Evolutionary conservation across 2,329 filamentous ascomycete genomes (phyloP).

Genomic region (Helotiales sp.): DNA sequence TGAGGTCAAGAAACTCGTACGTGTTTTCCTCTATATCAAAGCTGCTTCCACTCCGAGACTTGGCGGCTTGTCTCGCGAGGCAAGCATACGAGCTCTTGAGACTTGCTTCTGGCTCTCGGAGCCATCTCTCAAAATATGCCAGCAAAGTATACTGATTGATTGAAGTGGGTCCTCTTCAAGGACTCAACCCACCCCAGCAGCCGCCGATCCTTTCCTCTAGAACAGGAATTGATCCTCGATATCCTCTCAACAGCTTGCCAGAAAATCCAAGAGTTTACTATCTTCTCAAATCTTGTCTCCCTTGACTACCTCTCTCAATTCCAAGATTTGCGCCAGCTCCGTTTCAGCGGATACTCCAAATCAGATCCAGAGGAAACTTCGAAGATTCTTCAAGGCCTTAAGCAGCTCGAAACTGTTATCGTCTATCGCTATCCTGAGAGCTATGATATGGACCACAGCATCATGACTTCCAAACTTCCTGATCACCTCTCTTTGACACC

Average conservation of each 20-base stretch:
- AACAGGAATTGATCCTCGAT: constrained; percentile 16
- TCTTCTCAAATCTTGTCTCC: constrained; percentile 1
- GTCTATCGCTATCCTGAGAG: constrained; percentile 5
- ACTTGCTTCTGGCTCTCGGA: too few species aligned
- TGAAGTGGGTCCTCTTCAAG: not conserved
- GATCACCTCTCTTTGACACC: constrained; percentile 3
- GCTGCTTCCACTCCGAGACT: too few species aligned
- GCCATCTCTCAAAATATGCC: too few species aligned
- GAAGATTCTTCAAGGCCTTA: constrained; percentile 8
- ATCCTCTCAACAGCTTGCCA: constrained; percentile 11
- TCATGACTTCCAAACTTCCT: not conserved
- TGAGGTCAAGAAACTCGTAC: constrained; percentile 6
- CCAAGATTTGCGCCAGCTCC: constrained; percentile 2
- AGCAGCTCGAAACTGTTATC: constrained; percentile 7
- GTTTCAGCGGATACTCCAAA: constrained; percentile 8
- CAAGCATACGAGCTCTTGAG: too few species aligned
- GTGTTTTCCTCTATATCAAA: too few species aligned
- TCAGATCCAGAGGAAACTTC: constrained; percentile 1
- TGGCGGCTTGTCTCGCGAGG: too few species aligned
- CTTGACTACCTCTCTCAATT: constrained; percentile 8
- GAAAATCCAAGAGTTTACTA: not conserved
- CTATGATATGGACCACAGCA: not conserved
- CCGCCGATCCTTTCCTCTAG: not conserved
- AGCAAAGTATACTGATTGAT: too few species aligned
- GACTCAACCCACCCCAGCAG: not conserved